Evolutionary conservation across 2,329 filamentous ascomycete genomes (phyloP).

Genomic region (Tolypocladium amazonense): DNA sequence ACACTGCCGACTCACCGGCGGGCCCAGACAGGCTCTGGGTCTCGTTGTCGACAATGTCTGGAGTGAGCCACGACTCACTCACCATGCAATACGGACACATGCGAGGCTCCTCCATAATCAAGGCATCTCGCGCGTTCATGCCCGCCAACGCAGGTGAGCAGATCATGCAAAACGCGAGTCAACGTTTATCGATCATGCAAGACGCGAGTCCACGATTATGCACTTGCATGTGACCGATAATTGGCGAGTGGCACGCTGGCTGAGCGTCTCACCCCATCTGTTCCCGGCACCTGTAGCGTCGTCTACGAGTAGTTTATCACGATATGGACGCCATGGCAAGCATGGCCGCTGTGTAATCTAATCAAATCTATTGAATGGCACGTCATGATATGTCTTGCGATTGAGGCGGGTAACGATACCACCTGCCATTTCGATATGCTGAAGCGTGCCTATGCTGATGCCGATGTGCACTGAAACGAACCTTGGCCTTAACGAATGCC

Average conservation of each 20-base stretch:
- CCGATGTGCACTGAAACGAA: neutral
- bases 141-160: neutral
- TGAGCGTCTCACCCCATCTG: neutral
- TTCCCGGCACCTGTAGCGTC: neutral
- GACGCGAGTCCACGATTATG: neutral
- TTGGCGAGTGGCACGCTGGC: neutral
- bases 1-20: neutral
- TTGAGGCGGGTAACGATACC: neutral
- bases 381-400: neutral
- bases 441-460: neutral
- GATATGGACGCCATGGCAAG: neutral
- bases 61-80: neutral
- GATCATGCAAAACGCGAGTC: neutral
- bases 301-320: neutral
- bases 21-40: neutral
- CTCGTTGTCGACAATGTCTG: neutral
- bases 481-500: neutral
- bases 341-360: neutral
- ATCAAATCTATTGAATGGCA: neutral
- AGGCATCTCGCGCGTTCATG: neutral
- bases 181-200: neutral
- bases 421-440: neutral
- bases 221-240: neutral
- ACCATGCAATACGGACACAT: neutral
- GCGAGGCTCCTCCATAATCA: neutral